phyloP scores from a whole-genome alignment of 352 stramenopile species.

The Lagenidium giganteum region DNA sequence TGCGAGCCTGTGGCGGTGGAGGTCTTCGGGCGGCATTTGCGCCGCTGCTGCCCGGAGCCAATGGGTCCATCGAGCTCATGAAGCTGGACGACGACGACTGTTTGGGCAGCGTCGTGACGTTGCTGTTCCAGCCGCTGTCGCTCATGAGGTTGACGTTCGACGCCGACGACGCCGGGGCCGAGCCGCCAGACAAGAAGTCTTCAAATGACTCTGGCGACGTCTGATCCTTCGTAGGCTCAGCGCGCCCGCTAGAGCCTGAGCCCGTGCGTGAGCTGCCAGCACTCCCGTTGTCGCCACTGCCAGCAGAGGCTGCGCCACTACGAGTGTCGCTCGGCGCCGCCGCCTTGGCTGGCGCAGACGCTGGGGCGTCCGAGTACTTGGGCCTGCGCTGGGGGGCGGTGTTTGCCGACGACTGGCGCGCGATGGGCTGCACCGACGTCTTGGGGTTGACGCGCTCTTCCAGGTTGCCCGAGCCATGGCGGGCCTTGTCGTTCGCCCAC shows the following conservation, averaged over 20 bases:
- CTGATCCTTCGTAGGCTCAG: conserved; percentile 15
- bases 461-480: conserved; percentile 2
- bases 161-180: conserved; percentile 10
- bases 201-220: conserved; percentile 44
- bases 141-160: conserved; percentile 72
- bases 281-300: conserved; percentile 3
- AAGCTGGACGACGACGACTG: conserved; percentile 45
- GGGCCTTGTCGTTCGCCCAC: conserved; percentile 24
- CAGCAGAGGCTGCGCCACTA: too few species aligned
- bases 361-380: conserved; percentile 60
- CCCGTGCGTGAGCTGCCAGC: conserved; percentile 32
- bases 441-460: conserved; percentile 10
- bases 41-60: conserved; percentile 27
- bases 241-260: conserved; percentile 26
- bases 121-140: conserved; percentile 39
- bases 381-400: conserved; percentile 27
- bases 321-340: conserved; percentile 2
- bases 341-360: conserved; percentile 7
- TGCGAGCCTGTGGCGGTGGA: conserved; percentile 6
- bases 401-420: conserved; percentile 17
- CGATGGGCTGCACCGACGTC: conserved; percentile 17
- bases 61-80: conserved; percentile 60
- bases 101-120: too few species aligned
- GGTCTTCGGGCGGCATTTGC: conserved; percentile 4
- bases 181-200: conserved; percentile 67